Evolutionary conservation across 2,329 filamentous ascomycete species (phyloP).

Genomic region (Ophiostoma sp.): DNA sequence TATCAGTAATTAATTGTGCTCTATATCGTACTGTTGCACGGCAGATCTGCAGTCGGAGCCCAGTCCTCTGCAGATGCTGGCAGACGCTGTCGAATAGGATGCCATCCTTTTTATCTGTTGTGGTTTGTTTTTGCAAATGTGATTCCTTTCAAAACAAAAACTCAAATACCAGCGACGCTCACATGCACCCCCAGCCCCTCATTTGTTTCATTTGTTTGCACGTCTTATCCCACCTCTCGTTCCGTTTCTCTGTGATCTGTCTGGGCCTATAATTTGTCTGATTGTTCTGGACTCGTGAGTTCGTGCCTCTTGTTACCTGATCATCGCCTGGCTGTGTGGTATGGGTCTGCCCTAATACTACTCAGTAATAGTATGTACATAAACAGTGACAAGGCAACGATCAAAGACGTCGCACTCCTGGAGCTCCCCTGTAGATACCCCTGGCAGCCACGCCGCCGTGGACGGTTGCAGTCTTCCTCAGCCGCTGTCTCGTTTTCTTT

Average conservation of each 20-base stretch:
- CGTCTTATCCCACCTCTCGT: not conserved
- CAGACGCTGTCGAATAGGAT: not conserved
- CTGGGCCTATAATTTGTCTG: not conserved
- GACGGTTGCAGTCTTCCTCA: conserved; percentile 7
- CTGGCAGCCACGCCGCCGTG: conserved; percentile 7
- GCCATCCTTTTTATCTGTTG: conserved; percentile 4
- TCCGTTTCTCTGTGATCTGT: not conserved
- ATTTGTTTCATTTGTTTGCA: not conserved
- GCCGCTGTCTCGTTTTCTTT: not conserved
- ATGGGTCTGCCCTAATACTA: not conserved
- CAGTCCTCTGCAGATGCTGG: not conserved
- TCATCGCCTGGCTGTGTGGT: not conserved
- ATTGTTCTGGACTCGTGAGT: no score
- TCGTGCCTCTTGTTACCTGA: not conserved
- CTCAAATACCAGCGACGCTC: conserved; percentile 1
- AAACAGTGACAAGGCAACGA: no score
- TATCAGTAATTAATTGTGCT: not conserved
- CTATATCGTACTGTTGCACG: not conserved
- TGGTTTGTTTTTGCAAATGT: not conserved
- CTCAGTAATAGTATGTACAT: not conserved
- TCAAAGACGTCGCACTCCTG: not conserved
- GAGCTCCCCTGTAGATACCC: not conserved
- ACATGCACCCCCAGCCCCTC: not conserved
- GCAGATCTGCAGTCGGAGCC: conserved; percentile 3
- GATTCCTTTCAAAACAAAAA: not conserved